Evolutionary conservation across 257 asterid genomes (phyloP).

Genomic region (Ajuga chamaepitys): DNA sequence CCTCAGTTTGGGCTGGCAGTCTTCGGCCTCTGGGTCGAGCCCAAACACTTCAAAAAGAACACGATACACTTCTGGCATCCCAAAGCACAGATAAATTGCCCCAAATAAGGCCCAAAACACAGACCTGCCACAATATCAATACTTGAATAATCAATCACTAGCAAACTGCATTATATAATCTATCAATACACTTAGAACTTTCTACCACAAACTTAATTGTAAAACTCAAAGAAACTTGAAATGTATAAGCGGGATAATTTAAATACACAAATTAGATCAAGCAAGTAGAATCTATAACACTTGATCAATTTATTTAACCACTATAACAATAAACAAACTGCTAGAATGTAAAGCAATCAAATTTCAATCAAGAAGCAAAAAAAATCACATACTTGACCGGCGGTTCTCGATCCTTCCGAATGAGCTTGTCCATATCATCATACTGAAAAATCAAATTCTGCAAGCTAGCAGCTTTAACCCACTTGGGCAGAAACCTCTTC

Average conservation of each 20-base stretch:
- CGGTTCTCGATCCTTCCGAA: slow-evolving; percentile 70
- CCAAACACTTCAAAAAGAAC: slow-evolving; percentile 96
- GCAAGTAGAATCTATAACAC: no score
- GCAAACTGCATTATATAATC: neutral
- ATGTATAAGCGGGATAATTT: neutral
- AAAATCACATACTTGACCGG: slow-evolving; percentile 71
- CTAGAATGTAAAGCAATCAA: neutral
- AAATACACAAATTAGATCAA: neutral
- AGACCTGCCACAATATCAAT: slow-evolving; percentile 46
- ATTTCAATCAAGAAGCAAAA: neutral
- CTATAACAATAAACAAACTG: neutral
- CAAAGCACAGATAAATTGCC: slow-evolving; percentile 93
- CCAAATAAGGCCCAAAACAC: slow-evolving; percentile 99
- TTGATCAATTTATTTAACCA: no score
- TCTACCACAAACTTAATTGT: neutral
- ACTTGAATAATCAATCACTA: neutral
- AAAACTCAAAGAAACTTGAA: neutral
- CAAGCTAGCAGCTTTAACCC: slow-evolving; percentile 84
- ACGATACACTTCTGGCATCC: slow-evolving; percentile 97
- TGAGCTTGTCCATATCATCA: slow-evolving; percentile 78
- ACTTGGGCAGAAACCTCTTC: slow-evolving; percentile 80
- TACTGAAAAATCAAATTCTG: slow-evolving; percentile 84
- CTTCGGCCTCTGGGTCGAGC: slow-evolving; percentile 94
- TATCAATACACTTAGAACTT: neutral
- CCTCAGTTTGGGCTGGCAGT: slow-evolving; percentile 88